Evolutionary conservation across 495 filamentous ascomycete genomes (phyloP).

Genomic region (Cladorrhinum samala): DNA sequence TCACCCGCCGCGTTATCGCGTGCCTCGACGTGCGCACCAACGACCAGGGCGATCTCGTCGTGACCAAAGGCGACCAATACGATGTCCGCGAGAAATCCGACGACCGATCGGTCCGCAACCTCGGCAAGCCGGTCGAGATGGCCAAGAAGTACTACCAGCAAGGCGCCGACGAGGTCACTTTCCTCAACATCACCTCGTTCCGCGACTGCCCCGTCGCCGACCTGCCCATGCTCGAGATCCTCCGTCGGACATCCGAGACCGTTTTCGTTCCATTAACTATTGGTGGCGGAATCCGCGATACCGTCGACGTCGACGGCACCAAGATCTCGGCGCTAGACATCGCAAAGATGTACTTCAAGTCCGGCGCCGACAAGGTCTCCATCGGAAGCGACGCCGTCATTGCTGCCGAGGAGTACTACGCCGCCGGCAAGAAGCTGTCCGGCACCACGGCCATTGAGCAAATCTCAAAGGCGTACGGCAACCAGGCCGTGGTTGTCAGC

Average conservation of each 20-base stretch:
- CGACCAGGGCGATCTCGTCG: slow-evolving; percentile 89
- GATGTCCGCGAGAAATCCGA: slow-evolving; percentile 91
- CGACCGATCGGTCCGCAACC: slow-evolving; percentile 77
- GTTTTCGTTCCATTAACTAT: slow-evolving; percentile 98
- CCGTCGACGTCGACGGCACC: slow-evolving; percentile 82
- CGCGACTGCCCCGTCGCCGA: slow-evolving; percentile 88
- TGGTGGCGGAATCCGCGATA: slow-evolving; percentile 90
- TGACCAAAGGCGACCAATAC: slow-evolving; percentile 98
- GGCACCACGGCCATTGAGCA: slow-evolving; percentile 89
- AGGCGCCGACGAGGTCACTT: slow-evolving; percentile 93
- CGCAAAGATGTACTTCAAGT: slow-evolving; percentile 95
- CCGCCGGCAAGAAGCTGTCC: slow-evolving; percentile 55
- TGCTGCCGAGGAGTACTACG: slow-evolving; percentile 85
- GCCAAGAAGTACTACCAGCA: slow-evolving; percentile 92
- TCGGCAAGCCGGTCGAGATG: slow-evolving; percentile 95
- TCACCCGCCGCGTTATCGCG: slow-evolving; percentile 87
- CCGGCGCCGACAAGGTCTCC: slow-evolving; percentile 96
- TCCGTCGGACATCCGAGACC: slow-evolving; percentile 77
- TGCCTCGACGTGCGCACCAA: slow-evolving; percentile 97
- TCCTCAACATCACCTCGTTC: slow-evolving; percentile 97
- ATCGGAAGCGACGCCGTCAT: slow-evolving; percentile 93
- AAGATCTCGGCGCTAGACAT: slow-evolving; percentile 81
- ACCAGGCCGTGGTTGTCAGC: slow-evolving; percentile 93
- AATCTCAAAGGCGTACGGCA: slow-evolving; percentile 89
- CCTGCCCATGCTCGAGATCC: slow-evolving; percentile 90